Conservation (phyloP, 2,329 filamentous ascomycete species). For the Sclerotinia glacialis region DNA sequence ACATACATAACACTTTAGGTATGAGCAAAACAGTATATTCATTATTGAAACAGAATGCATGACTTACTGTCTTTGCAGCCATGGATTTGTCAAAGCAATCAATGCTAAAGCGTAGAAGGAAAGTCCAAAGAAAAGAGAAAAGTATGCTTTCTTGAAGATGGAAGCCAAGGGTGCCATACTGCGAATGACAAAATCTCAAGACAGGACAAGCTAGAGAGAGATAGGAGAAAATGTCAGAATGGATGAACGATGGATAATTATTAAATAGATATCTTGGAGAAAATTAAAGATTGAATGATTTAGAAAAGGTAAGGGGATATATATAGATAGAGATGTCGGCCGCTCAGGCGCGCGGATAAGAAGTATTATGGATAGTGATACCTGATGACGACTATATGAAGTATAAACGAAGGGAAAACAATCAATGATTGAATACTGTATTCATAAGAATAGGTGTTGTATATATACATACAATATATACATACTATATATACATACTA, state of each 20-base stretch:
- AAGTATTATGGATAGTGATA: not conserved
- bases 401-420: not conserved
- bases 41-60: not conserved
- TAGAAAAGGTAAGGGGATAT: not conserved
- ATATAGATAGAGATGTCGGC: not conserved
- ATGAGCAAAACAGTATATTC: not conserved
- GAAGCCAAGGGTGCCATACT: constrained; percentile 41
- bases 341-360: not conserved
- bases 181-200: not conserved
- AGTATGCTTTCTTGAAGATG: constrained; percentile 47
- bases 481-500: too few relatives aligned
- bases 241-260: not conserved
- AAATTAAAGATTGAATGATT: not conserved
- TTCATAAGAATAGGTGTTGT: not conserved
- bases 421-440: not conserved
- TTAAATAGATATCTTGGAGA: not conserved
- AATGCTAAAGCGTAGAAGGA: constrained; percentile 66
- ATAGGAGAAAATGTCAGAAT: not conserved
- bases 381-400: not conserved
- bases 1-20: constrained; percentile 67
- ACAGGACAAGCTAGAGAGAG: constrained; percentile 13
- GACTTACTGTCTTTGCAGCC: constrained; percentile 76
- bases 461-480: too few relatives aligned
- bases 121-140: constrained; percentile 56
- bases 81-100: constrained; percentile 62